Conservation (phyloP, 2,329 filamentous ascomycete genomes). For the Monosporascus sp. region DNA sequence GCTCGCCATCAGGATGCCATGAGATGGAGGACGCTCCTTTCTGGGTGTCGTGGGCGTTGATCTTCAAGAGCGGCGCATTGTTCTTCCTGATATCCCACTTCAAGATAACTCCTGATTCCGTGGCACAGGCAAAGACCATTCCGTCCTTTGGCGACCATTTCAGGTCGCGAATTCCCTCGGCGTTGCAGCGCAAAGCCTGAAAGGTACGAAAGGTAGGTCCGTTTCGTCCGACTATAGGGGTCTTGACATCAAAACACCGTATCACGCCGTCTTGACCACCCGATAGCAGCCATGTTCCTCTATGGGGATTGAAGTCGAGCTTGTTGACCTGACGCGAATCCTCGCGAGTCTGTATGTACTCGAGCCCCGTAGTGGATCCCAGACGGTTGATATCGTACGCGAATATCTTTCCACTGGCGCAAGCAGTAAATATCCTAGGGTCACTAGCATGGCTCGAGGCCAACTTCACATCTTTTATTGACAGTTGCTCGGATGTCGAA, state of each 20-base stretch:
- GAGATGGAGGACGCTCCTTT: constrained; percentile 55
- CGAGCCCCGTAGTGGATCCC: constrained; percentile 41
- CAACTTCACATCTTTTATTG: constrained; percentile 60
- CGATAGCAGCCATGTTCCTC: constrained; percentile 52
- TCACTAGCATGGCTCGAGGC: constrained; percentile 38
- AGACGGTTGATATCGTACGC: constrained; percentile 55
- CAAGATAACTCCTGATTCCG: constrained; percentile 55
- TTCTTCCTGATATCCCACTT: constrained; percentile 61
- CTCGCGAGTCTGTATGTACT: constrained; percentile 54
- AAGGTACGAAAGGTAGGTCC: constrained; percentile 46
- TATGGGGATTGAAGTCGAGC: constrained; percentile 58
- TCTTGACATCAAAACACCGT: constrained; percentile 55
- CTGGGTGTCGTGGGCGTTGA: constrained; percentile 52
- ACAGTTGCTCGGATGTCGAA: constrained; percentile 52
- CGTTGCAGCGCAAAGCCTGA: constrained; percentile 45
- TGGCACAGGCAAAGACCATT: constrained; percentile 59
- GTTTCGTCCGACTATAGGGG: constrained; percentile 41
- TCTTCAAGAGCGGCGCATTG: constrained; percentile 48
- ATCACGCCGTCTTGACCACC: constrained; percentile 62
- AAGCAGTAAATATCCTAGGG: constrained; percentile 57
- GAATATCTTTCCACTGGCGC: constrained; percentile 60
- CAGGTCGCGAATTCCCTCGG: constrained; percentile 57
- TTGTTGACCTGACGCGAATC: constrained; percentile 61
- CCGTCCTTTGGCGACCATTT: constrained; percentile 61
- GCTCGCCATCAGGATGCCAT: constrained; percentile 66